Evolutionary conservation across 1,284 basidiomycete species (phyloP).

Genomic region (Anthracocystis walkeri): DNA sequence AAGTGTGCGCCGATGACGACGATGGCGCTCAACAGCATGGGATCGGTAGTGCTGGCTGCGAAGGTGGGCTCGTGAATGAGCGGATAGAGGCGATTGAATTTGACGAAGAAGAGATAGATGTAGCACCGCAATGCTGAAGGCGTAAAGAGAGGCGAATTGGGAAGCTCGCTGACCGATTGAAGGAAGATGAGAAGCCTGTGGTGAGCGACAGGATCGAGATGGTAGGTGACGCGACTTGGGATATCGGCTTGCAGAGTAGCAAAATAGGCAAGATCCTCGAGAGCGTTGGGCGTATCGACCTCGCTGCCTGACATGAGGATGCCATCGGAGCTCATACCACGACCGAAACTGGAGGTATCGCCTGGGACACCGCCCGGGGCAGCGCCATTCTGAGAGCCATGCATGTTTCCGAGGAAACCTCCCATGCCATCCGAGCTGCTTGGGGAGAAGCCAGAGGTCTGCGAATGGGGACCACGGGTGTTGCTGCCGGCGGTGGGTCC

Average conservation of each 20-base stretch:
- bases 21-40: constrained; percentile 57
- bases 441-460: constrained; percentile 45
- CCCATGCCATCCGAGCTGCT: constrained; percentile 51
- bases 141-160: constrained; percentile 56
- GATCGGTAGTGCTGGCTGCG: constrained; percentile 50
- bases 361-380: constrained; percentile 9
- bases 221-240: constrained; percentile 45
- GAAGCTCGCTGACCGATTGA: constrained; percentile 52
- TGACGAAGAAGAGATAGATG: constrained; percentile 59
- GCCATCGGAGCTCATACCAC: constrained; percentile 42
- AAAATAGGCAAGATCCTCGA: constrained; percentile 60
- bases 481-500: constrained; percentile 27
- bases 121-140: constrained; percentile 54
- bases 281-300: constrained; percentile 49
- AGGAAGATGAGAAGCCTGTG: constrained; percentile 56
- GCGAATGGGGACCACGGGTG: constrained; percentile 34
- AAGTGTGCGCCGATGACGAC: constrained; percentile 59
- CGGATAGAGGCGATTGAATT: constrained; percentile 56
- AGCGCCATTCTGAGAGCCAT: constrained; percentile 30
- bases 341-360: constrained; percentile 42
- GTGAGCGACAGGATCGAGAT: constrained; percentile 49
- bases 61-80: constrained; percentile 61
- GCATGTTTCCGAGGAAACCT: constrained; percentile 44
- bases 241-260: constrained; percentile 56
- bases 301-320: constrained; percentile 45